Evolutionary conservation across 306 rosid species (phyloP).

Genomic region (Prosopis cineraria): DNA sequence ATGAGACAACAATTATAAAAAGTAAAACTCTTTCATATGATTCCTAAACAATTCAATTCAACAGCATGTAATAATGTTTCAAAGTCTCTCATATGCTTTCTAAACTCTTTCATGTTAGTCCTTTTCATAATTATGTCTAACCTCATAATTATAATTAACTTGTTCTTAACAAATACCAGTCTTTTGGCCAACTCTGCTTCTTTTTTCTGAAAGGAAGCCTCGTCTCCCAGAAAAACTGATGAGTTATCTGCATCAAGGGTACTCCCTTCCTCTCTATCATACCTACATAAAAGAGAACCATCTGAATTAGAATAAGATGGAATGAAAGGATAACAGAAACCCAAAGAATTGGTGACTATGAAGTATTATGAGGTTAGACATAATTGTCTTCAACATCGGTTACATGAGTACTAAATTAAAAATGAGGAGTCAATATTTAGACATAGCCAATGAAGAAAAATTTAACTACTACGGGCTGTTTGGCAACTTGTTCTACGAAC

Average conservation of each 20-base stretch:
- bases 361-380: neutral
- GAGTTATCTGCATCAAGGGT: conserved; percentile 80
- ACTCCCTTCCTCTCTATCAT: conserved; percentile 96
- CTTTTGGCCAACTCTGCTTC: conserved; percentile 97
- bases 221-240: conserved; percentile 79
- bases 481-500: too few species aligned
- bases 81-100: neutral
- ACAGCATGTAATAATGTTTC: too few species aligned
- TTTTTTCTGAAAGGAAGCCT: conserved; percentile 91
- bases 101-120: too few species aligned
- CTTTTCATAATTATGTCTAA: too few species aligned
- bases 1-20: neutral
- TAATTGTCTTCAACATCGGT: conserved; percentile 10
- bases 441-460: conserved; percentile 15
- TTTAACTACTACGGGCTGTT: neutral
- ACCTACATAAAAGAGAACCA: conserved; percentile 56
- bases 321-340: neutral
- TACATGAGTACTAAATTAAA: conserved; percentile 13
- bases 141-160: conserved; percentile 12
- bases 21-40: conserved; percentile 21
- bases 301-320: conserved; percentile 30
- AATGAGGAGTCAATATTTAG: conserved; percentile 18
- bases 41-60: too few species aligned
- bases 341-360: neutral
- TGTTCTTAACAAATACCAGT: conserved; percentile 58